Evolutionary conservation across 2,329 filamentous ascomycete genomes (phyloP), one percentile per base, ranked within the genome.

Genomic region (Bipolaris bicolor): DNA sequence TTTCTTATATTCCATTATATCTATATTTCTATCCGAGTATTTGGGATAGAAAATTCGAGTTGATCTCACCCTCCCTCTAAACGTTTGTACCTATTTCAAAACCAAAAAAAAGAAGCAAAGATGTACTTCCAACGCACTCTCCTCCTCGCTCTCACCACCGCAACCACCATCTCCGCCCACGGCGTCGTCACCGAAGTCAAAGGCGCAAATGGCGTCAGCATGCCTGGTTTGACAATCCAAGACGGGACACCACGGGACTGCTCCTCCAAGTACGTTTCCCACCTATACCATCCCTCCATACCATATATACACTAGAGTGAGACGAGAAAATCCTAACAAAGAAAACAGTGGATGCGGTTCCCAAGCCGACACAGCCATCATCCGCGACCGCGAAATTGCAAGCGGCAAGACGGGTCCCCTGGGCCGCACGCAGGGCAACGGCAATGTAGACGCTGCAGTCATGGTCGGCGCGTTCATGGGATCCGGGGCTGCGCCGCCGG

Each of bases 221-320:
- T 88, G 85, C 84, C 86, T 16, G 86, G 83, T 66, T 79, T 88
- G 43, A 82, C 66, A 81, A 83, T 89, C 56, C 81, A 82, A 44
- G 87, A 90, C 60, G 87, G 86, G 66, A 89, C 87, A 59, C 88
- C 87, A 48, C 86, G 88, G 67, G 87, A 90, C 76, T 90, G 88
- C 76, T 80, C 84, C 52, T 81, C 79, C 66, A 75, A 75, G 71
- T 73, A 63, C 40, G 64, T n/a, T n/a, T n/a, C n/a, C n/a, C n/a
- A n/a, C n/a, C n/a, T n/a, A n/a, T n/a, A n/a, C n/a, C n/a, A n/a
- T n/a, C n/a, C n/a, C n/a, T n/a, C n/a, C n/a, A n/a, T n/a, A n/a
- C n/a, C n/a, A n/a, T n/a, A n/a, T n/a, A n/a, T n/a, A n/a, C n/a
- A n/a, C n/a, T n/a, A n/a, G n/a, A n/a, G n/a, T n/a, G n/a, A n/a